These are phyloP conservation scores for Rhodomyrtus psidioides DNA, from an alignment of 441 rosid species.

Conservation along the genomic window DNA sequence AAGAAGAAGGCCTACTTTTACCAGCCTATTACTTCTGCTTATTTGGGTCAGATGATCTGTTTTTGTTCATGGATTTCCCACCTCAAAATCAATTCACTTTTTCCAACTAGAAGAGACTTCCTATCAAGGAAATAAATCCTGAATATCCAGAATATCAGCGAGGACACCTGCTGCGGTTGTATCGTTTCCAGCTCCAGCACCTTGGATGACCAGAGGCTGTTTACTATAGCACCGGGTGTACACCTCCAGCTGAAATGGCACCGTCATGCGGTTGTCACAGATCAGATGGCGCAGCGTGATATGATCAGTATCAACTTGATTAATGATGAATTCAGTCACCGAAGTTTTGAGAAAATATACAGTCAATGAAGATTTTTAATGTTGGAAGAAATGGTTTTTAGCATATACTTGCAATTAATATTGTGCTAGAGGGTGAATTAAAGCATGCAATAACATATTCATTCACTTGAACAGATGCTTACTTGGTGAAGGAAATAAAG, in stretches of 20 bases:
- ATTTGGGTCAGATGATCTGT: not conserved
- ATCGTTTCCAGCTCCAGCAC: conserved; percentile 97
- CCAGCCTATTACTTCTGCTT: not conserved
- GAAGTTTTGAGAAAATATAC: not conserved
- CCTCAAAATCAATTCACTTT: not conserved
- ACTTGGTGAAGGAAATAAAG: not conserved
- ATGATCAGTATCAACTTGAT: not conserved
- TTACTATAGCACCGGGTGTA: conserved; percentile 34
- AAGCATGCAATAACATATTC: not conserved
- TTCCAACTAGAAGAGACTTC: not conserved
- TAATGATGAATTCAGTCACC: not conserved
- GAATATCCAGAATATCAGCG: conserved; percentile 82
- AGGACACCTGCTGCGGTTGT: conserved; percentile 95
- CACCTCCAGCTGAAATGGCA: conserved; percentile 13
- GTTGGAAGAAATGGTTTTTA: not conserved
- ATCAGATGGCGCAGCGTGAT: not conserved
- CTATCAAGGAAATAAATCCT: conserved; percentile 60
- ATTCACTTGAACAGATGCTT: not conserved
- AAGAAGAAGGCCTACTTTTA: not conserved
- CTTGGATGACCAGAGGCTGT: conserved; percentile 91
- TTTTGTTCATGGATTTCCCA: not conserved
- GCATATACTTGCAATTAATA: not conserved
- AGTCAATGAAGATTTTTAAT: not conserved
- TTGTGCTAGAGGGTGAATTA: not conserved
- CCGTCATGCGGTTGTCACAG: not conserved